Conservation (phyloP, 768 basidiomycete species). For the Kwoniella sp. region DNA sequence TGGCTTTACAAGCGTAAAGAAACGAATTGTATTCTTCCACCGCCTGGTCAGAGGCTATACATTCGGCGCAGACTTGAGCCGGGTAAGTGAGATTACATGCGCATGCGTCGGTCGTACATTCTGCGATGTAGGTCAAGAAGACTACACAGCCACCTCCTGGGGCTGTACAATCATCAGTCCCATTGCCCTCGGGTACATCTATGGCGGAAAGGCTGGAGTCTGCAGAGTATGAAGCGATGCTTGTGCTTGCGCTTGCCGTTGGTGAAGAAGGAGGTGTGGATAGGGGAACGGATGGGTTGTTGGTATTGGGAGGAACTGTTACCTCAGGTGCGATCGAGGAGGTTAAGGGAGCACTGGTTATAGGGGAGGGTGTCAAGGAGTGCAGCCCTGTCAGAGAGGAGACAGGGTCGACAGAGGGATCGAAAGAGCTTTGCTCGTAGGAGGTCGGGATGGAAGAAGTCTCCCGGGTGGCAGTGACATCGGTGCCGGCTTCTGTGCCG, state of each 20-base stretch:
- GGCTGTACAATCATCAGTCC: neutral
- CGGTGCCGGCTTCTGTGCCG: too few relatives aligned
- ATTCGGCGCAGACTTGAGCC: conserved; percentile 21
- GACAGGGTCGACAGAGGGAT: too few relatives aligned
- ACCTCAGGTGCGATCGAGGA: too few relatives aligned
- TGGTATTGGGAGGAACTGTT: too few relatives aligned
- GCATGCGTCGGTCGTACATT: conserved; percentile 8
- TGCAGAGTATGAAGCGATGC: neutral
- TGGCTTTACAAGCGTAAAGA: conserved; percentile 8
- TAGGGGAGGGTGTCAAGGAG: too few relatives aligned
- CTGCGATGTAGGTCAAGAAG: conserved; percentile 4
- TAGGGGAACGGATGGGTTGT: neutral
- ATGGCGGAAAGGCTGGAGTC: neutral
- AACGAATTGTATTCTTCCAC: conserved; percentile 11
- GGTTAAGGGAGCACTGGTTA: too few relatives aligned
- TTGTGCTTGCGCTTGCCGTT: neutral
- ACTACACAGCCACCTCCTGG: conserved; percentile 9
- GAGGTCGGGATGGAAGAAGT: too few relatives aligned
- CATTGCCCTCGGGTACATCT: neutral
- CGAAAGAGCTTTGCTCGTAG: too few relatives aligned
- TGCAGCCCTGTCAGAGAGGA: too few relatives aligned
- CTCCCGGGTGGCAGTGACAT: too few relatives aligned
- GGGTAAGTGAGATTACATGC: conserved; percentile 8
- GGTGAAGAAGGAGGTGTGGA: neutral
- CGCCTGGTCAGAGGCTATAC: conserved; percentile 1